A percentile compares a stretch with the other conserved stretches of the same genome.
Conservation (phyloP, 495 filamentous ascomycete genomes). For the Coniosporium apollinis region DNA sequence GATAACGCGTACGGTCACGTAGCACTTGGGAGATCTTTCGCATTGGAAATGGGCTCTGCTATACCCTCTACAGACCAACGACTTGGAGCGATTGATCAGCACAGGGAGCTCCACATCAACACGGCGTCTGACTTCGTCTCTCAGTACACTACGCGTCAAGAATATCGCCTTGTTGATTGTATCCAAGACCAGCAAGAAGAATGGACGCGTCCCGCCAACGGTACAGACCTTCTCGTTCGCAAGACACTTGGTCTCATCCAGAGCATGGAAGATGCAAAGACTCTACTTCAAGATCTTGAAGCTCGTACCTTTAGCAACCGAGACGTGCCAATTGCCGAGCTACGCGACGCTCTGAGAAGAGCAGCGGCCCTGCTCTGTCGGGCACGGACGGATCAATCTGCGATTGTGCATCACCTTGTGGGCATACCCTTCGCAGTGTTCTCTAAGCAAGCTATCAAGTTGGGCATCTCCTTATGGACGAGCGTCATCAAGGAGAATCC, state of each 20-base stretch:
- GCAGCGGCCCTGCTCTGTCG: conserved; percentile 76
- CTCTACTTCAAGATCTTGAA: conserved; percentile 48
- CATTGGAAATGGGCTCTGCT: conserved; percentile 73
- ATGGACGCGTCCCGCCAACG: conserved; percentile 29
- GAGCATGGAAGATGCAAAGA: conserved; percentile 33
- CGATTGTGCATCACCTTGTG: conserved; percentile 72
- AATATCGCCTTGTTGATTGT: conserved; percentile 67
- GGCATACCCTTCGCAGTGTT: conserved; percentile 82
- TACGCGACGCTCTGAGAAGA: conserved; percentile 61
- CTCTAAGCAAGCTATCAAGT: conserved; percentile 84
- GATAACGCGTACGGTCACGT: conserved; percentile 76
- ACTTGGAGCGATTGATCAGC: conserved; percentile 54
- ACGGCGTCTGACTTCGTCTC: conserved; percentile 90
- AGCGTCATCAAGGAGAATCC: conserved; percentile 96
- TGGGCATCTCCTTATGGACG: conserved; percentile 89
- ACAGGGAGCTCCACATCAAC: conserved; percentile 57
- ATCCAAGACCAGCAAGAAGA: conserved; percentile 45
- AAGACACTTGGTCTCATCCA: conserved; percentile 22
- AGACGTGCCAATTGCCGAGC: conserved; percentile 50
- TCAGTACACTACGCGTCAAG: conserved; percentile 92
- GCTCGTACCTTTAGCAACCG: conserved; percentile 45
- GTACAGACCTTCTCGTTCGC: conserved; percentile 1
- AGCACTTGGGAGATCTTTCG: conserved; percentile 87
- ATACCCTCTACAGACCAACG: conserved; percentile 83
- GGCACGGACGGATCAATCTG: conserved; percentile 49